phyloP scores from a whole-genome alignment of 768 basidiomycete genomes.

The Hortiboletus campestris region DNA sequence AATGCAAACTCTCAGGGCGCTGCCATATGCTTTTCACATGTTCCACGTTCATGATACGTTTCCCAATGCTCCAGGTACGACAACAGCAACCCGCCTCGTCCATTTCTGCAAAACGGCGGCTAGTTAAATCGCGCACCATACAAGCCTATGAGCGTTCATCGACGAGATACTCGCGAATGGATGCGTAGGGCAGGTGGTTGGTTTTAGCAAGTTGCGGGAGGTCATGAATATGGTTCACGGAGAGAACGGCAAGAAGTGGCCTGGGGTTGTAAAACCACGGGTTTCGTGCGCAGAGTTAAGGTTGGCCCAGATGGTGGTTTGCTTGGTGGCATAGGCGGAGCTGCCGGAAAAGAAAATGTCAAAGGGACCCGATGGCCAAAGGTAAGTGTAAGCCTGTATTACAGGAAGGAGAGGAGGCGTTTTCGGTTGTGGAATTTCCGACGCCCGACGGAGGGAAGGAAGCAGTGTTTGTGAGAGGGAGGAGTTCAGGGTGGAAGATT shows the following conservation, averaged over 20 bases:
- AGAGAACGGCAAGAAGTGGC: constrained; percentile 27
- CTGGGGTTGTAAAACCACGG: constrained; percentile 28
- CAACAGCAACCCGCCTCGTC: constrained; percentile 2
- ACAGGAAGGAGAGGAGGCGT: constrained; percentile 40
- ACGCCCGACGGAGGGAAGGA: constrained; percentile 42
- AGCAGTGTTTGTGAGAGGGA: constrained; percentile 47
- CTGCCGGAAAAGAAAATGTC: constrained; percentile 36
- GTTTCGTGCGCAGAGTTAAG: constrained; percentile 35
- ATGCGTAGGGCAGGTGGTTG: constrained; percentile 58
- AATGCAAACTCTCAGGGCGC: constrained; percentile 49
- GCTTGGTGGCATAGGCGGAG: neutral
- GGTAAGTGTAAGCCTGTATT: constrained; percentile 23
- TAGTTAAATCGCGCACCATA: constrained; percentile 28
- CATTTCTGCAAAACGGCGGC: neutral
- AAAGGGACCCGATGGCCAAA: constrained; percentile 17
- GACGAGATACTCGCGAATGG: constrained; percentile 66
- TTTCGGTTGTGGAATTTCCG: constrained; percentile 48
- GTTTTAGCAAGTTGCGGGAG: constrained; percentile 40
- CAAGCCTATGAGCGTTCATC: constrained; percentile 28
- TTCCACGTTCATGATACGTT: constrained; percentile 55
- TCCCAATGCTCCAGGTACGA: constrained; percentile 5
- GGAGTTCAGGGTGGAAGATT: constrained; percentile 52
- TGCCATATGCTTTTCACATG: constrained; percentile 41
- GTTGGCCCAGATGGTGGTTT: constrained; percentile 30
- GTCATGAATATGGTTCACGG: constrained; percentile 15